Base-by-base conservation (phyloP, 306 rosid genomes). In the Cucurbita ficifolia region DNA sequence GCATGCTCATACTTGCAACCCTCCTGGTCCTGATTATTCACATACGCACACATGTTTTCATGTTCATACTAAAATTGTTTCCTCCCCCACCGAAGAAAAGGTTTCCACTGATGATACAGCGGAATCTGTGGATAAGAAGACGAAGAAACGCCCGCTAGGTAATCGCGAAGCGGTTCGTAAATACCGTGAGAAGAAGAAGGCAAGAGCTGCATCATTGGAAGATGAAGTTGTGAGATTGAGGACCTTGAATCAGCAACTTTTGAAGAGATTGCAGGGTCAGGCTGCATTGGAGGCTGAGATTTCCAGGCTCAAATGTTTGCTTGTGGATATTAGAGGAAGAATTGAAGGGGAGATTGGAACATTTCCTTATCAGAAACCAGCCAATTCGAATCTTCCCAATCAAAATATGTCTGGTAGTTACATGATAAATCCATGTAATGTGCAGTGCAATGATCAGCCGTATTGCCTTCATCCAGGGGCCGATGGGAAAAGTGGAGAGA, bases 1-100 rank as follows among this genome's bases (percentile, higher is more conserved):
- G 43, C 99, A 95, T 80, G 86, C 97, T 50, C 99, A 95, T 86
- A 95, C 97, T 50, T 95, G 99, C 84, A 95, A 95, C 80, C 97
- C 99, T 21, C 96, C 97, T 0, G 99, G 99, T 8, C 99, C 99
- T 21, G 99, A 95, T 77, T 73, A 75, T 61, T 83, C 97, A 0
- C 99, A 95, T 73, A 89, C 96, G 18, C 99, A 95, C 79, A 95
- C 99, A 17, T 95, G 99, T 77, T 88, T 89, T 76, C 99, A 95
- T 63, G 96, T 88, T 10, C 99, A 95, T 75, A 91, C 99, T 42
- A 86, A 94, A 56, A 88, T 95, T 65, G 86, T 91, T 52, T 88
- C 97, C 9, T 83, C 92, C 0, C 36, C 86, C 7, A 46, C 69
- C 8, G 99, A 94, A 10, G 96, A 88, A 72, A 88, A 83, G 81